Evolutionary conservation across 352 stramenopile species (phyloP).

Genomic region (Phytophthora sansomeana): DNA sequence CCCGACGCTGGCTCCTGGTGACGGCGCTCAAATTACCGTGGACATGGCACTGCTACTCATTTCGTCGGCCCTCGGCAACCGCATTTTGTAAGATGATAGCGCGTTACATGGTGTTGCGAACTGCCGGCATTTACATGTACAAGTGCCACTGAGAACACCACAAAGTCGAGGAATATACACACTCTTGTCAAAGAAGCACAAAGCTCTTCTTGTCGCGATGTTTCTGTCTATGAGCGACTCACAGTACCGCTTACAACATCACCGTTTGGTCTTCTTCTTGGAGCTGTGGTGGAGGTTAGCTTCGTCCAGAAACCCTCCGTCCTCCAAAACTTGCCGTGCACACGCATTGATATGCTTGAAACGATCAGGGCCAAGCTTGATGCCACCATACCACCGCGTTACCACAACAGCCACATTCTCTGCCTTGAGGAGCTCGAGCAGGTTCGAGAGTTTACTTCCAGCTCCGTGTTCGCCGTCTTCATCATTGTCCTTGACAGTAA

Average conservation of each 20-base stretch:
- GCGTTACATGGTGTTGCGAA: not conserved
- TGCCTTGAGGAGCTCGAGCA: constrained; percentile 82
- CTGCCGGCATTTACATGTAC: not conserved
- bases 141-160: not conserved
- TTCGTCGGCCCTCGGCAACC: constrained; percentile 93
- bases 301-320: constrained; percentile 61
- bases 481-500: constrained; percentile 87
- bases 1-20: constrained; percentile 86
- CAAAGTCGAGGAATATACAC: not conserved
- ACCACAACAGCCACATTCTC: constrained; percentile 88
- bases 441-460: constrained; percentile 81
- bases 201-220: not conserved
- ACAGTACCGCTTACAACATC: constrained; percentile 3
- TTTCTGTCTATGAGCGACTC: constrained; percentile 1
- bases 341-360: constrained; percentile 89
- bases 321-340: constrained; percentile 79
- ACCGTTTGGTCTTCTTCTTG: constrained; percentile 68
- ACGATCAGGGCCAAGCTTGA: constrained; percentile 83
- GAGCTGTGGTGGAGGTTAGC: constrained; percentile 33
- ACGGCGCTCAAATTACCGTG: constrained; percentile 92
- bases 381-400: constrained; percentile 87
- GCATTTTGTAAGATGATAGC: constrained; percentile 76
- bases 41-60: constrained; percentile 95
- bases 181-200: not conserved
- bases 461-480: constrained; percentile 87